Evolutionary conservation across 2,329 filamentous ascomycete genomes (phyloP).

Genomic region (Trichoderma harzianum): DNA sequence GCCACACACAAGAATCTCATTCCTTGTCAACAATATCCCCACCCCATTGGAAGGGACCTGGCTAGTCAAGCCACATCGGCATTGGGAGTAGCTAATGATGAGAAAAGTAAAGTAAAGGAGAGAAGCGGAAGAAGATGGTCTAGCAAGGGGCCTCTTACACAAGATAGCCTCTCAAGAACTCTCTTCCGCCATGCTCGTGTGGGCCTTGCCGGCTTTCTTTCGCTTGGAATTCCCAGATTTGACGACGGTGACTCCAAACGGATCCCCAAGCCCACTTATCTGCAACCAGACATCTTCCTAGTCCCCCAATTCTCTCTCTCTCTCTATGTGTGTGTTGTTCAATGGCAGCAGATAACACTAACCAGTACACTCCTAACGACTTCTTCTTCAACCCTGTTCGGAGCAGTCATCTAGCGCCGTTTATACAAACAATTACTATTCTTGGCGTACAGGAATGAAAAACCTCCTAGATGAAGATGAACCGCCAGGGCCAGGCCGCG

Average conservation of each 20-base stretch:
- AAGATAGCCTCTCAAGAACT: background rate
- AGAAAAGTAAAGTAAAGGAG: background rate
- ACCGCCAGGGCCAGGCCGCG: background rate
- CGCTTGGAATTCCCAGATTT: conserved; percentile 8
- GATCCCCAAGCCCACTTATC: background rate
- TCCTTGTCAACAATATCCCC: background rate
- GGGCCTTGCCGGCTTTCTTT: background rate
- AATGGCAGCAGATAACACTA: background rate
- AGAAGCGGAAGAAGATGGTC: no score
- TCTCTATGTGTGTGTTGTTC: background rate
- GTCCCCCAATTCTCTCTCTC: background rate
- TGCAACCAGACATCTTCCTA: background rate
- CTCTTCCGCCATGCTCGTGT: background rate
- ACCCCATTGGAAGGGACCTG: background rate
- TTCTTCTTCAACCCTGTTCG: background rate
- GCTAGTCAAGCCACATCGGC: background rate
- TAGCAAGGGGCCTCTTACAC: background rate
- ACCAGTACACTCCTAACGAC: background rate
- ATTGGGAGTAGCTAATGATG: background rate
- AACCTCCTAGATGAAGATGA: background rate
- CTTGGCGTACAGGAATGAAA: background rate
- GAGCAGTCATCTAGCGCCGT: background rate
- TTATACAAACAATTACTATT: background rate
- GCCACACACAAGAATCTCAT: background rate
- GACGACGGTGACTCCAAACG: background rate